Conservation (phyloP, 1,284 basidiomycete species). For the Apiotrichum domesticum region DNA sequence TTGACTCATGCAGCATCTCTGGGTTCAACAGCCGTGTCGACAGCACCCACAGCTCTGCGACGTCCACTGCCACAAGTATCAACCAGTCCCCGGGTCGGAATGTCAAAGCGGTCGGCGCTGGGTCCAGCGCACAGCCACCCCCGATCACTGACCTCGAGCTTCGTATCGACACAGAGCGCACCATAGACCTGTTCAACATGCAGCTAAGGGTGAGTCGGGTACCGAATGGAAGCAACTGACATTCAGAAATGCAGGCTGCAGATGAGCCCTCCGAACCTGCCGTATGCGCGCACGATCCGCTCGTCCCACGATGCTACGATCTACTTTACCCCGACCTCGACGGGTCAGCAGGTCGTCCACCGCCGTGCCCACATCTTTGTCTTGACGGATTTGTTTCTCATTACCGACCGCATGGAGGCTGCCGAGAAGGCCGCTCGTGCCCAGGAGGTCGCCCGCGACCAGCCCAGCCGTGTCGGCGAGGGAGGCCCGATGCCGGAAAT, state of each 20-base stretch:
- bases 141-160: constrained; percentile 71
- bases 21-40: constrained; percentile 42
- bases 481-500: constrained; percentile 65
- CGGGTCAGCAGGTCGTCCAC: constrained; percentile 66
- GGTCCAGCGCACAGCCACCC: constrained; percentile 32
- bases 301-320: constrained; percentile 69
- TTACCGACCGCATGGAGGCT: constrained; percentile 73
- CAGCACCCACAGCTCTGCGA: constrained; percentile 33
- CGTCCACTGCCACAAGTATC: constrained; percentile 35
- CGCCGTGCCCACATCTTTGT: constrained; percentile 77
- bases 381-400: constrained; percentile 83
- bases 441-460: constrained; percentile 36
- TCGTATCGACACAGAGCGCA: constrained; percentile 68
- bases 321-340: constrained; percentile 69
- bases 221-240: constrained; percentile 5
- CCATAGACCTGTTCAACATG: constrained; percentile 95
- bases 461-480: constrained; percentile 43
- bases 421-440: constrained; percentile 54
- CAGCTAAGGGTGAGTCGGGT: constrained; percentile 64
- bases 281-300: constrained; percentile 74
- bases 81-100: constrained; percentile 32
- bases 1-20: constrained; percentile 29
- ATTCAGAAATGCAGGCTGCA: constrained; percentile 79
- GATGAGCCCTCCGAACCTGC: constrained; percentile 72
- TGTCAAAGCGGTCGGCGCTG: constrained; percentile 13